Percentiles rank a stretch among this genome's conserved stretches.
Conservation (phyloP, 2,329 filamentous ascomycete species). For the Trichoderma koningii region DNA sequence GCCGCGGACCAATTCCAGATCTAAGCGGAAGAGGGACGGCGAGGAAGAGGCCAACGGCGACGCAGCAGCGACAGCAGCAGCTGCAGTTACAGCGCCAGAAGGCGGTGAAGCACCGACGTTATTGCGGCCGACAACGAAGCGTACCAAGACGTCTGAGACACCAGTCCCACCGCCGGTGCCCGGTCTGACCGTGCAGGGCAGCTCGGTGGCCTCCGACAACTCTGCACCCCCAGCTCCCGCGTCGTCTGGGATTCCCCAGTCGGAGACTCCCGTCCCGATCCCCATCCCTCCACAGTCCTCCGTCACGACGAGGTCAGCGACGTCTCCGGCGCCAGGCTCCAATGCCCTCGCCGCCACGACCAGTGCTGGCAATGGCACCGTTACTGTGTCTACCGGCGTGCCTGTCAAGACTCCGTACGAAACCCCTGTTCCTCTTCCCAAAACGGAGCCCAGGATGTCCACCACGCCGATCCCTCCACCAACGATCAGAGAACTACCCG, state of each 20-base stretch:
- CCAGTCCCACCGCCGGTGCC: constrained; percentile 52
- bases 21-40: constrained; percentile 51
- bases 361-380: constrained; percentile 25
- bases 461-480: constrained; percentile 40
- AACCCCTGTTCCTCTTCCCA: constrained; percentile 44
- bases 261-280: constrained; percentile 49
- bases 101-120: constrained; percentile 37
- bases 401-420: constrained; percentile 40
- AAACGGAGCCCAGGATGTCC: constrained; percentile 38
- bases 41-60: constrained; percentile 39
- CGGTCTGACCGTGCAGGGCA: constrained; percentile 35
- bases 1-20: constrained; percentile 38
- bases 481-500: constrained; percentile 33
- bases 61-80: constrained; percentile 31
- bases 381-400: constrained; percentile 34
- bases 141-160: constrained; percentile 57
- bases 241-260: constrained; percentile 33
- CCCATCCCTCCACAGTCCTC: constrained; percentile 39
- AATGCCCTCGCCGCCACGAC: constrained; percentile 19
- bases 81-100: not conserved
- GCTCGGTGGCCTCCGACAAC: constrained; percentile 35
- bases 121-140: constrained; percentile 49
- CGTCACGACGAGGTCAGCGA: constrained; percentile 35
- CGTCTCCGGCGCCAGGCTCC: constrained; percentile 38
- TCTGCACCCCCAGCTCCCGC: constrained; percentile 30